A percentile compares a stretch with the other conserved stretches of the same genome.
phyloP scores from a whole-genome alignment of 768 basidiomycete species.

The Ramaria sp. region DNA sequence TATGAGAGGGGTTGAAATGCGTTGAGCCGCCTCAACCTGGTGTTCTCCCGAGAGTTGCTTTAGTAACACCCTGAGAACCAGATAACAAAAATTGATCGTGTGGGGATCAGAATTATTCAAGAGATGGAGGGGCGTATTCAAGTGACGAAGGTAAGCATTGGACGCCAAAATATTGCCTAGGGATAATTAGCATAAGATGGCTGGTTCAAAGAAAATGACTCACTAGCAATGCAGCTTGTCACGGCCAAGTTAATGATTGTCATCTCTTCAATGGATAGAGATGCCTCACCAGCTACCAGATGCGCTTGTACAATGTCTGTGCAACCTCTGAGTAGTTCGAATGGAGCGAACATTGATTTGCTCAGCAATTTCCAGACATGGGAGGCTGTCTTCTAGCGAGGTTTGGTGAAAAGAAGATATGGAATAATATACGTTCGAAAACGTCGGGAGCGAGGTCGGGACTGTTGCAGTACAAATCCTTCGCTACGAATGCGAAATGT shows the following conservation, averaged over 20 bases:
- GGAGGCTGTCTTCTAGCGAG: constrained; percentile 52
- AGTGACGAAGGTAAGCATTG: constrained; percentile 28
- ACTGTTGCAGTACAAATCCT: constrained; percentile 28
- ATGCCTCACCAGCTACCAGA: constrained; percentile 7
- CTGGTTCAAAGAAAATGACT: constrained; percentile 9
- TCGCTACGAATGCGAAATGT: constrained; percentile 47
- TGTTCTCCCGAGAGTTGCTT: constrained; percentile 43
- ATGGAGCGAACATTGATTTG: not conserved
- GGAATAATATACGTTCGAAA: constrained; percentile 41
- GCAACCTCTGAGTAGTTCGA: constrained; percentile 22
- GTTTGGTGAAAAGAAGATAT: constrained; percentile 61
- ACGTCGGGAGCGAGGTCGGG: constrained; percentile 29
- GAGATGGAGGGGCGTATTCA: constrained; percentile 40
- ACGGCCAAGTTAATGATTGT: constrained; percentile 41
- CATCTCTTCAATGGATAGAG: constrained; percentile 32
- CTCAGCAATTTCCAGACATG: constrained; percentile 61
- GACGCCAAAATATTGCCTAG: constrained; percentile 58
- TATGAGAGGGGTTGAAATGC: too few species aligned
- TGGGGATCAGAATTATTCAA: constrained; percentile 39
- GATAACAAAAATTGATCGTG: constrained; percentile 43
- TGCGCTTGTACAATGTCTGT: constrained; percentile 7
- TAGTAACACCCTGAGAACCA: constrained; percentile 55
- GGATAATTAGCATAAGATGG: constrained; percentile 1
- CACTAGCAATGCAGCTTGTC: constrained; percentile 57
- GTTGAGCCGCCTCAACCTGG: constrained; percentile 42